Evolutionary conservation across 1,139 yeast species (phyloP), one percentile per base, ranked within the genome.

Genomic region (Sugiyamaella castrensis): DNA sequence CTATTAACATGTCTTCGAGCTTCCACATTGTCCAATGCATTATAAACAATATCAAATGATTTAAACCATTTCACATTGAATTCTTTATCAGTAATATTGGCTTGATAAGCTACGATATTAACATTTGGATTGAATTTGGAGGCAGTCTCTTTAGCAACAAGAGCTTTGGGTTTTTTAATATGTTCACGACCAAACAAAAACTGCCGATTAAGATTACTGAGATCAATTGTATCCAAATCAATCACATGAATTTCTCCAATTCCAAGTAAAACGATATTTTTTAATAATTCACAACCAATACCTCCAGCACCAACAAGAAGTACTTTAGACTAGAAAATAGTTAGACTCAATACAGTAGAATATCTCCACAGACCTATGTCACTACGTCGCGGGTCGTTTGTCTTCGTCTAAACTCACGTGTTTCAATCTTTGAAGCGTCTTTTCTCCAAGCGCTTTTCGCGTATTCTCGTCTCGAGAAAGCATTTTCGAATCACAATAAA

Each of bases 271-370:
- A 89, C 82, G 46, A 94, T 73, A 63, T 94, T 87, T 64, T 94
- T 94, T 52, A 94, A 73, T 37, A 94, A 72, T 67, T 94, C 99
- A 67, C 98, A 94, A 4, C 99, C 99, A 56, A 94, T 91, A n/a
- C 99, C 99, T 28, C 99, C 99, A 1, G 98, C 97, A 3, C 99
- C 98, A 0, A 94, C 96, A 72, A 94, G 74, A 41, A 94, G 72
- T 16, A 92, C 89, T 53, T 62, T 65, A 37, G 58, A 49, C 64
- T 61, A 32, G 15, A 16, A 16, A 30, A 12, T 34, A 19, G 34
- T 29, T 43, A 8, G 19, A n/a, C n/a, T n/a, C n/a, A n/a, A n/a
- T n/a, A n/a, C n/a, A n/a, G n/a, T n/a, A n/a, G n/a, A n/a, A n/a
- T n/a, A n/a, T n/a, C n/a, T n/a, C n/a, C n/a, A n/a, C n/a, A n/a